Base-by-base conservation (phyloP, 768 basidiomycete species). In the Lactarius tabidus region DNA sequence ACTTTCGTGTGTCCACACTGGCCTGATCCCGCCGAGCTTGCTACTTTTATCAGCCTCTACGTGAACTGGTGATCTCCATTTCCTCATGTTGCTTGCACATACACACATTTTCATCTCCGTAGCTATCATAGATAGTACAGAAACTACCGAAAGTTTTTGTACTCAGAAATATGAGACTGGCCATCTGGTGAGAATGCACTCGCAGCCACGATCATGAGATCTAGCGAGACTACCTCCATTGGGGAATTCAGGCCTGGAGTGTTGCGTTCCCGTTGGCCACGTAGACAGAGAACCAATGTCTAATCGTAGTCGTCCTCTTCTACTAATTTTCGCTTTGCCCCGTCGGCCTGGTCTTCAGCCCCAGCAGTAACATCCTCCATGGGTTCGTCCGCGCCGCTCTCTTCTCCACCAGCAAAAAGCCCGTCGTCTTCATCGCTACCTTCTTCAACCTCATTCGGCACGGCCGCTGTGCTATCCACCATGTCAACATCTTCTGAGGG, bases 291-390 rank as follows among this genome's bases (percentile, higher is more conserved):
- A 31, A 39, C 12, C 4, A 17, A 23, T 31, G 54, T 74, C 77
- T 51, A 90, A 73, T 93, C 91, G 67, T 93, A 93, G 71, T 93
- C 91, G 67, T 93, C 91, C 70, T 92, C 91, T 72, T 93, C 91
- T 2, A 91, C 87, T 56, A 93, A 76, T 74, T 92, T 91, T 45
- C 91, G 81, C 73, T 90, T 91, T 57, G 85, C 78, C 28, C 88
- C 90, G 65, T 87, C 87, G 14, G 80, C 76, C 2, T 68, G 66
- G 41, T 61, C 62, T 39, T 70, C 69, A 8, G 63, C 52, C 31
- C 60, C 26, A 10, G 75, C 71, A n/a, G 81, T 82, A 28, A 90
- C 84, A 66, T 91, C 89, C 68, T 91, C 90, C 90, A 91, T 91
- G 3, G 80, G 86, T 62, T 92, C 91, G 65, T 82, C 82, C 26